Conservation (phyloP, 2,329 filamentous ascomycete species). For the Pseudocercospora ulei region DNA sequence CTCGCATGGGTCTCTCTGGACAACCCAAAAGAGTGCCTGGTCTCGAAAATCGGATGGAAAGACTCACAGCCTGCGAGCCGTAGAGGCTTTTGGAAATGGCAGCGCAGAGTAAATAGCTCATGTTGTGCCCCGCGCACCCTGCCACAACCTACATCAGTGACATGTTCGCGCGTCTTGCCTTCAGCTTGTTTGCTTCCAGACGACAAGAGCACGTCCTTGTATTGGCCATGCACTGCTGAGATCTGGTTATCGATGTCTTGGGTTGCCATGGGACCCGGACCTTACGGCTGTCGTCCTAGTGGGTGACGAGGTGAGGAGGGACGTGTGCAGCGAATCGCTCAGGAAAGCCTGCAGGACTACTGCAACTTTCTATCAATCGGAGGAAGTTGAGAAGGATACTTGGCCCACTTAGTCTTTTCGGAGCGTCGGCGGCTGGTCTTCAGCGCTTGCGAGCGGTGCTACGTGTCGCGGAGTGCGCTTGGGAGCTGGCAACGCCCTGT, state of each 20-base stretch:
- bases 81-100: constrained; percentile 3
- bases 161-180: constrained; percentile 3
- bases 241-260: constrained; percentile 2
- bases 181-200: constrained; percentile 3
- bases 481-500: constrained; percentile 3
- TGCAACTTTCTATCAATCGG: constrained; percentile 12
- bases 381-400: constrained; percentile 4
- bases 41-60: constrained; percentile 1
- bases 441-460: constrained; percentile 8
- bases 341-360: constrained; percentile 11
- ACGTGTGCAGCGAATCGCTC: constrained; percentile 10
- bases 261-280: constrained; percentile 9
- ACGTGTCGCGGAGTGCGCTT: constrained; percentile 11
- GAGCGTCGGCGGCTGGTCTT: constrained; percentile 6
- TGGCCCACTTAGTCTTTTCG: constrained; percentile 4
- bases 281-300: constrained; percentile 14
- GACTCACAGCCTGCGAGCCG: constrained; percentile 4
- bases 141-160: constrained; percentile 7
- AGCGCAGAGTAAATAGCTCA: constrained; percentile 6
- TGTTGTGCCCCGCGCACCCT: constrained; percentile 4
- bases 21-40: constrained; percentile 6
- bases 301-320: constrained; percentile 4
- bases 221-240: constrained; percentile 2
- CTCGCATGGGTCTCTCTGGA: constrained; percentile 1
- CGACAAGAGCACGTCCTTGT: background rate